Conservation (phyloP, 2,329 filamentous ascomycete species). For the Sclerotinia nivalis region DNA sequence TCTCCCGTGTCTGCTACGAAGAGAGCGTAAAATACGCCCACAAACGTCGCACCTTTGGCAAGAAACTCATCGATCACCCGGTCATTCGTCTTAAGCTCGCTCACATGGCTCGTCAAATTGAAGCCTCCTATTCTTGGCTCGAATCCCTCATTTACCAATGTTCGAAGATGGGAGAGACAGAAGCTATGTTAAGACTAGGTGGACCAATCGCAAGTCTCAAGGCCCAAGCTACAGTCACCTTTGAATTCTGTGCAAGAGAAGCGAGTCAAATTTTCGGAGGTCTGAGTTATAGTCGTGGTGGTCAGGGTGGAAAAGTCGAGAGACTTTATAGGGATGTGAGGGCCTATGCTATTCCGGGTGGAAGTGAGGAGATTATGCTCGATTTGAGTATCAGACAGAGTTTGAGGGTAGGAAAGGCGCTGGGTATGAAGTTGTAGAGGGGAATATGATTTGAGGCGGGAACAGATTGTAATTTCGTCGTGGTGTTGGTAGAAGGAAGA, state of each 20-base stretch:
- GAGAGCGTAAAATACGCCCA: constrained; percentile 95
- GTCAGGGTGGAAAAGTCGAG: constrained; percentile 95
- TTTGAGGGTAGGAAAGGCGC: constrained; percentile 80
- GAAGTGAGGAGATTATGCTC: constrained; percentile 97
- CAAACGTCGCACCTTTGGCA: constrained; percentile 96
- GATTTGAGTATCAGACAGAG: constrained; percentile 93
- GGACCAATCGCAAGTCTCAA: constrained; percentile 93
- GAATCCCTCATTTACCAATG: constrained; percentile 95
- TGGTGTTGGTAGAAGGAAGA: background rate
- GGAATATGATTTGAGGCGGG: background rate
- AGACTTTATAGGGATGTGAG: constrained; percentile 91
- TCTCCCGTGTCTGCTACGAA: constrained; percentile 95
- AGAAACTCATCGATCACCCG: constrained; percentile 93
- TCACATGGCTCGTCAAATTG: constrained; percentile 97
- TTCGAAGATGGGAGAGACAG: constrained; percentile 86
- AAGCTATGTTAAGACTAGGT: constrained; percentile 94
- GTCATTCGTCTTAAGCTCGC: constrained; percentile 98
- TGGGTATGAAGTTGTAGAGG: constrained; percentile 88
- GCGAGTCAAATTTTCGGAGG: constrained; percentile 97
- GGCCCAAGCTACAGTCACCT: constrained; percentile 89
- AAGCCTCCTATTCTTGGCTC: constrained; percentile 95
- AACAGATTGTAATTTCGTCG: background rate
- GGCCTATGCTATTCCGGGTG: constrained; percentile 94
- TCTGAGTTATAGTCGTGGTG: constrained; percentile 85
- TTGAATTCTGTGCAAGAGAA: constrained; percentile 96